Evolutionary conservation across 2,329 filamentous ascomycete species (phyloP).

Genomic region (Pseudocercospora pini-densiflorae): DNA sequence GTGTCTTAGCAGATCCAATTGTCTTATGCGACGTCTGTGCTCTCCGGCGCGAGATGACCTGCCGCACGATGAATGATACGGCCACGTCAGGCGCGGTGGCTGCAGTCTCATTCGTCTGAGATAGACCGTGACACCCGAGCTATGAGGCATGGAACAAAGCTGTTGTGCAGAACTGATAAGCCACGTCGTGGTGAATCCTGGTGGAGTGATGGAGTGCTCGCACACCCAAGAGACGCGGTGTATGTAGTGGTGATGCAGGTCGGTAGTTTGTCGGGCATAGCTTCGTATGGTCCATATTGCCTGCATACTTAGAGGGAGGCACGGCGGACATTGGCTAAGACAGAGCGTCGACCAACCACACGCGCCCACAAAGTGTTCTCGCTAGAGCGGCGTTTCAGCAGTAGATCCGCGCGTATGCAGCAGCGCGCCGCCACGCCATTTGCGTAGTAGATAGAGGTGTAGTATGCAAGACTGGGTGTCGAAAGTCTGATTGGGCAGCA

Average conservation of each 20-base stretch:
- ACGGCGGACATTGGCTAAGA: not conserved
- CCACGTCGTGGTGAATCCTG: not conserved
- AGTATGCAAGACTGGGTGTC: not conserved
- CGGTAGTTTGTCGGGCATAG: not conserved
- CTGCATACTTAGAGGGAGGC: not conserved
- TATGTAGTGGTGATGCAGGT: not conserved
- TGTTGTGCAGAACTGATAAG: constrained; percentile 2
- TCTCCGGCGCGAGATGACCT: not conserved
- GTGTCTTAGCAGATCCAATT: not conserved
- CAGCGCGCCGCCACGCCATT: not conserved
- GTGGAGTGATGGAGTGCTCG: not conserved
- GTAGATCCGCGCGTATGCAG: not conserved
- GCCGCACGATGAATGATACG: not conserved
- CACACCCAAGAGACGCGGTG: not conserved
- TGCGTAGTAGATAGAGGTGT: not conserved
- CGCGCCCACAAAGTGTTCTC: not conserved
- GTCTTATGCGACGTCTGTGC: not conserved
- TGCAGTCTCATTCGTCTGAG: constrained; percentile 1
- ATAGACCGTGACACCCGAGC: constrained; percentile 4
- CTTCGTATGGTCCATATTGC: not conserved
- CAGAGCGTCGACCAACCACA: not conserved
- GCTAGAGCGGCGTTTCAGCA: not conserved
- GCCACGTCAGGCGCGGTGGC: not conserved
- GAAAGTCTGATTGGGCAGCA: not conserved
- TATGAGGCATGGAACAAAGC: not conserved